These are phyloP conservation scores for Erigeron canadensis DNA, from an alignment of 129 eudicot species.

Conservation along the genomic window DNA sequence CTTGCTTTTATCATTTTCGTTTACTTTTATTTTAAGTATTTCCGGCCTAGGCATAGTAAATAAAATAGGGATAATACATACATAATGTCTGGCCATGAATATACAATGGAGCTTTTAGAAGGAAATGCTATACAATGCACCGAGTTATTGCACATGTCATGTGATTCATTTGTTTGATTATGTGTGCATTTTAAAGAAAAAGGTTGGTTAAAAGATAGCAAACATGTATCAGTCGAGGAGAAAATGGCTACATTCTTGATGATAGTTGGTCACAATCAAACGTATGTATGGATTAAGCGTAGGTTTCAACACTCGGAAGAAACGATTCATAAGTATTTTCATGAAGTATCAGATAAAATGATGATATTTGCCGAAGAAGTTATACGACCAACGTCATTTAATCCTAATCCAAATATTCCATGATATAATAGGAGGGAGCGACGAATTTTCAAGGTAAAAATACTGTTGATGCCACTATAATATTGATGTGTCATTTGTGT, in stretches of 20 bases:
- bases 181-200: not conserved
- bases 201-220: not conserved
- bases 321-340: no score
- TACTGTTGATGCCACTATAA: no score
- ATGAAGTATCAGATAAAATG: not conserved
- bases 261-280: no score
- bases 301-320: no score
- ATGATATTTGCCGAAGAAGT: no score
- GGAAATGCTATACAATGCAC: not conserved
- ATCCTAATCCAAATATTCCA: no score
- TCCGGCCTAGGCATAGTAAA: not conserved
- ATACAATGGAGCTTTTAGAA: not conserved
- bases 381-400: not conserved
- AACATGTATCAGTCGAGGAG: not conserved
- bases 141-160: not conserved
- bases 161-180: not conserved
- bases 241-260: not conserved
- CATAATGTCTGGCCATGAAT: not conserved
- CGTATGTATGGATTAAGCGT: no score
- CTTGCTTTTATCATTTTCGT: not conserved
- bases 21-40: not conserved
- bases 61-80: not conserved
- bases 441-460: not conserved
- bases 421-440: not conserved
- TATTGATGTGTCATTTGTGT: no score